A percentile compares a stretch with the other conserved stretches of the same genome.
Conservation (phyloP, 352 stramenopile species). For the Pythium rishiriense region DNA sequence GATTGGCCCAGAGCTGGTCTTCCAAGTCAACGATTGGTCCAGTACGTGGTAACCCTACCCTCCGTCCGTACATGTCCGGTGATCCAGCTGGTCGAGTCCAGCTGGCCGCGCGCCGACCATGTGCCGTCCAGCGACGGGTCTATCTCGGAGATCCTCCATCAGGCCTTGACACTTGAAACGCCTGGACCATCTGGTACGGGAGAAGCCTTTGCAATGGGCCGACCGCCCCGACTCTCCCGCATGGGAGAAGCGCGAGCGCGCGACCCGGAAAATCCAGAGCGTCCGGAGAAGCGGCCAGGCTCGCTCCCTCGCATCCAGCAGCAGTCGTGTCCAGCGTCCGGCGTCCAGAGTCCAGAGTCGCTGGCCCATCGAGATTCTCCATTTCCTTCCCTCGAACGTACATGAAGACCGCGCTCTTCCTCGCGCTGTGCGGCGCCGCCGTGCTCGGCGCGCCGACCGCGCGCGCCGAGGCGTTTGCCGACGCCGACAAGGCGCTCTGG, state of each 20-base stretch:
- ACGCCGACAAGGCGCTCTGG: constrained; percentile 54
- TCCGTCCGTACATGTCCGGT: neutral
- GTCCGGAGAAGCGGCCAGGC: neutral
- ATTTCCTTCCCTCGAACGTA: constrained; percentile 2
- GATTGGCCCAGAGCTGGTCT: neutral
- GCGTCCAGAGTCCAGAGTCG: neutral
- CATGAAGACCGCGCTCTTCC: constrained; percentile 14
- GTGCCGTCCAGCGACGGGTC: neutral
- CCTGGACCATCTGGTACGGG: neutral
- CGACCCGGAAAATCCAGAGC: neutral
- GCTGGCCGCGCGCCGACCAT: neutral
- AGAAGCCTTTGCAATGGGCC: constrained; percentile 3
- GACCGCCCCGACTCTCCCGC: constrained; percentile 2
- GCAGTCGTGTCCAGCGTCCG: neutral
- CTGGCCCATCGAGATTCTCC: constrained; percentile 2
- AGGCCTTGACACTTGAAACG: neutral
- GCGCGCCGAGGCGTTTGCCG: constrained; percentile 18
- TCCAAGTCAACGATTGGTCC: neutral
- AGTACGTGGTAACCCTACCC: neutral
- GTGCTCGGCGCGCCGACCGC: neutral
- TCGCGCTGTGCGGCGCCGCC: constrained; percentile 13
- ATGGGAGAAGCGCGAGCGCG: neutral
- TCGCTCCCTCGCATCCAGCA: neutral
- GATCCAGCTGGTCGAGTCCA: constrained; percentile 4
- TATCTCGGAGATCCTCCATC: neutral